Evolutionary conservation across 164 flowering plant species (phyloP).

Genomic region (Tetrastigma voinierianum): DNA sequence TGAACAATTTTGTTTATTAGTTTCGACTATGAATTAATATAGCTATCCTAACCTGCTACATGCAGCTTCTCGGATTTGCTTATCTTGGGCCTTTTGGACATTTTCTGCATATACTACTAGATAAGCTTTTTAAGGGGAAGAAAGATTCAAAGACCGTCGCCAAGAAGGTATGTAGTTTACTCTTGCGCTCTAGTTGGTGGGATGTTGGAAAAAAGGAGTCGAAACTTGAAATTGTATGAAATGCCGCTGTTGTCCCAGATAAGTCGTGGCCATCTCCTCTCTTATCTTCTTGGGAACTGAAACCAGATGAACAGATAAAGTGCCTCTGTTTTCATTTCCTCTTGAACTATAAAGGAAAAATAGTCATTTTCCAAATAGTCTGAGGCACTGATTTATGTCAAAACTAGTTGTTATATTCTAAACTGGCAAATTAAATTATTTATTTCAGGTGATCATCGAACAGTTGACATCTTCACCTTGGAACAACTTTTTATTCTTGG

Average conservation of each 20-base stretch:
- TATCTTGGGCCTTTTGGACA: slow-evolving; percentile 97
- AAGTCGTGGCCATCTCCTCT: no score
- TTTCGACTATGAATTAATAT: not conserved
- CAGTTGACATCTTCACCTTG: slow-evolving; percentile 85
- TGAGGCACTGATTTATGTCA: not conserved
- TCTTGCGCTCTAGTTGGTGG: not conserved
- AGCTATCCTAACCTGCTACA: not conserved
- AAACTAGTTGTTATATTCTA: not conserved
- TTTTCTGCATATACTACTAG: slow-evolving; percentile 64
- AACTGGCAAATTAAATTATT: slow-evolving; percentile 9
- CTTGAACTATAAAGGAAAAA: no score
- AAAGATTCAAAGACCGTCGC: slow-evolving; percentile 77
- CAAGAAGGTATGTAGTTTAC: slow-evolving; percentile 61
- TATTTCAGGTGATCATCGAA: slow-evolving; percentile 76
- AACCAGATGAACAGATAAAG: no score
- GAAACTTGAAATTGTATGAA: no score
- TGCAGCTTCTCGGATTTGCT: slow-evolving; percentile 77
- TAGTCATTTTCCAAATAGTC: no score
- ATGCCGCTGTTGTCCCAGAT: not conserved
- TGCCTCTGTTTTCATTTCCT: no score
- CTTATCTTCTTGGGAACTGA: no score
- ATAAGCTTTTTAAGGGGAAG: slow-evolving; percentile 86
- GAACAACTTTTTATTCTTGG: slow-evolving; percentile 82
- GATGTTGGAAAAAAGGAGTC: no score
- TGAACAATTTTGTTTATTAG: not conserved